A percentile compares a stretch with the other conserved stretches of the same genome.
Evolutionary conservation across 106 monocot genomes (phyloP).

Genomic region (Iris macrosiphon): DNA sequence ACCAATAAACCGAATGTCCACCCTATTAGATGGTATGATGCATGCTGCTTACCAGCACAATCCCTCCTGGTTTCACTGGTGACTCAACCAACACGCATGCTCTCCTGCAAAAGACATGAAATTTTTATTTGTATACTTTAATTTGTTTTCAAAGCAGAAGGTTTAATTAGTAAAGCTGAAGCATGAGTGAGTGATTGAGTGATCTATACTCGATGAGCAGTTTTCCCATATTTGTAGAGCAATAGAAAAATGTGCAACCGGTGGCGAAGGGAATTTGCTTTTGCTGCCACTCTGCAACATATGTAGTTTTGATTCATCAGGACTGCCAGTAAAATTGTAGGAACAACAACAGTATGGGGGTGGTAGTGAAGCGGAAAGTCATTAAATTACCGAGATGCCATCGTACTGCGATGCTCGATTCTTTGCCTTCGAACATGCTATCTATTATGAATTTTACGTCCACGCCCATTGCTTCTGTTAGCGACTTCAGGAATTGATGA

Average conservation of each 20-base stretch:
- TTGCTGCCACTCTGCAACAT: constrained; percentile 51
- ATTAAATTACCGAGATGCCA: constrained; percentile 77
- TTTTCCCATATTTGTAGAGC: constrained; percentile 10
- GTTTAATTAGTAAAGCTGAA: not conserved
- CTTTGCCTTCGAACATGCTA: constrained; percentile 21
- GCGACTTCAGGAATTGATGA: constrained; percentile 17
- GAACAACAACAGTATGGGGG: not conserved
- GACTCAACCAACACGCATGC: constrained; percentile 46
- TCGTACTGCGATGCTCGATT: constrained; percentile 6
- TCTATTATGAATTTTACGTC: constrained; percentile 32
- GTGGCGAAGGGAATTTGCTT: constrained; percentile 50
- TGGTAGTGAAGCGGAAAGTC: not conserved
- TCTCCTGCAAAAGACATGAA: constrained; percentile 64
- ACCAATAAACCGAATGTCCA: too few relatives aligned
- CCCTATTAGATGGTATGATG: too few relatives aligned
- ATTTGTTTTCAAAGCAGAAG: not conserved
- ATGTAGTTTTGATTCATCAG: not conserved
- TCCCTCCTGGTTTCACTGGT: constrained; percentile 56
- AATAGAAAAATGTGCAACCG: constrained; percentile 62
- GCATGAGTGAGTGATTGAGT: not conserved
- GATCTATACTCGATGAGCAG: constrained; percentile 44
- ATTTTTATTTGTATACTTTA: not conserved
- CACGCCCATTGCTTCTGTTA: constrained; percentile 42
- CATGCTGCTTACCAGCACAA: constrained; percentile 39
- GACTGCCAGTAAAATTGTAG: not conserved